Evolutionary conservation across 805 yeast genomes (phyloP), one percentile per base, ranked within the genome.

Genomic region (Candida nitratophila): DNA sequence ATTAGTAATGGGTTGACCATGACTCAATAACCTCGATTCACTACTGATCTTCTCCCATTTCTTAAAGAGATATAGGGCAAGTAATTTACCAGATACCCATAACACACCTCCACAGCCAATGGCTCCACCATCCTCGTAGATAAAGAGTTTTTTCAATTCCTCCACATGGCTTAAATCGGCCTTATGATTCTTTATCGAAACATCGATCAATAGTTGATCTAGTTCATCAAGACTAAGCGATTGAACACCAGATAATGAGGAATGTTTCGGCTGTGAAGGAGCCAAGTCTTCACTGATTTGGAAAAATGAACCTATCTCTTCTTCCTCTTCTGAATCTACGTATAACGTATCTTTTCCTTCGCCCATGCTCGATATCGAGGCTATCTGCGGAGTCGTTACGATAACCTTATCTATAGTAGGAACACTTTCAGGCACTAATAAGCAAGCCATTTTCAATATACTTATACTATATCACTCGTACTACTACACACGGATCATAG

Each of bases 31-130:
- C 10, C 30, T 32, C 11, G 42, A 32, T 5, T 42, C 46, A 7
- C 14, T 19, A 17, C 17, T 2, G 6, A 48, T 14, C 2, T 17
- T n/a, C 14, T 47, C 45, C 37, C 52, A 51, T 33, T 58, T 54
- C 37, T 62, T 65, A 2, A 68, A 42, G 9, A 75, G 47, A 46
- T 75, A 77, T 34, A 71, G 61, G 14, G 79, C 67, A 17, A 77
- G 59, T 39, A 76, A 60, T 44, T 76, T 78, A 16, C 83, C 83
- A 10, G 83, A 81, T 2, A 78, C 67, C 83, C 83, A 77, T 4
- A 77, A 64, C 45, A 75, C 72, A 3, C 83, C 83, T n/a, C 83
- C 83, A 56, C 83, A 78, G 2, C 83, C 83, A 5, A 69, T 55
- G 1, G 69, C 75, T 8, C 83, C 83, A 34, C 81, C 82, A 51